phyloP scores from a whole-genome alignment of 2,329 filamentous ascomycete species.

The Epicoccum nigrum region DNA sequence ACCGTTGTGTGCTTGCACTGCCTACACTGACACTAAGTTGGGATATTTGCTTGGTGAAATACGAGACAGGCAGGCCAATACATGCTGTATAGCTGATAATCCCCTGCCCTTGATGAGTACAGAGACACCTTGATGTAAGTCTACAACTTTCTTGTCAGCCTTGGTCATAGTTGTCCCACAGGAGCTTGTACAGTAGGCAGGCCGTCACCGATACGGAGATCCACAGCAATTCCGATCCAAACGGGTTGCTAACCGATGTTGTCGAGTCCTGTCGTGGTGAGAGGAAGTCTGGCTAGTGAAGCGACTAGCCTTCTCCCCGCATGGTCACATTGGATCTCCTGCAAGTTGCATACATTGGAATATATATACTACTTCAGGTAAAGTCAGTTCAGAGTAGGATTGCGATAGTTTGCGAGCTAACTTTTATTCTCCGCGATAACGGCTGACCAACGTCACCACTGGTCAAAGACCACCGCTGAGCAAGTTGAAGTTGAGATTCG shows the following conservation, averaged over 20 bases:
- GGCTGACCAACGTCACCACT: not conserved
- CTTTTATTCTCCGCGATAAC: constrained; percentile 7
- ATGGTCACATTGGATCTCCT: constrained; percentile 1
- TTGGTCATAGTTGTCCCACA: not conserved
- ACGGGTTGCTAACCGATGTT: constrained; percentile 8
- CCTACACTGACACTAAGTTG: too few species aligned
- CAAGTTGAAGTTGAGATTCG: not conserved
- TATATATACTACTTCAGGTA: not conserved
- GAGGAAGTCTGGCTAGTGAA: not conserved
- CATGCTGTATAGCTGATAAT: too few species aligned
- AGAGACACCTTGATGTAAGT: too few species aligned
- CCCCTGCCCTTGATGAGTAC: too few species aligned
- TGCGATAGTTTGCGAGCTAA: not conserved
- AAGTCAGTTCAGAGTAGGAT: not conserved
- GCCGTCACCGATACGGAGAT: not conserved
- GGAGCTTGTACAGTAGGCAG: not conserved
- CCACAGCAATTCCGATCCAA: not conserved
- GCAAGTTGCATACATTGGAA: constrained; percentile 4
- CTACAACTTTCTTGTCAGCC: too few species aligned
- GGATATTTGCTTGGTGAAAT: too few species aligned
- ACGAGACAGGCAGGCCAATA: too few species aligned
- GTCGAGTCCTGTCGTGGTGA: not conserved
- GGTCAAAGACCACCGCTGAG: not conserved
- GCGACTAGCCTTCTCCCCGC: constrained; percentile 3
- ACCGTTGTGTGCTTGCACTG: too few species aligned